Conservation (phyloP, 2,329 filamentous ascomycete species). For the Allantophomopsis lycopodina region DNA sequence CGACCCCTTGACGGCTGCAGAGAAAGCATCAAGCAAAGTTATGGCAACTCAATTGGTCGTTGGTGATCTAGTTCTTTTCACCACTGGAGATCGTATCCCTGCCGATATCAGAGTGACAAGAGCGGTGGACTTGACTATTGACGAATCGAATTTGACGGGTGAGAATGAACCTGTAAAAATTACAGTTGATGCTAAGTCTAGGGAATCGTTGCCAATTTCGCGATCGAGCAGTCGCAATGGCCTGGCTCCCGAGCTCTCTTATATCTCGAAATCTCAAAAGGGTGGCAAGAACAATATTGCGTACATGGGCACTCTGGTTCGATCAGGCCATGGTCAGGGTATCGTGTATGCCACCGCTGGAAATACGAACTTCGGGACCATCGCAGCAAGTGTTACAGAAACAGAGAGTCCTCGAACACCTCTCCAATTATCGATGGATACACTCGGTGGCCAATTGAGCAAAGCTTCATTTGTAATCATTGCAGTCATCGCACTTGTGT, state of each 20-base stretch:
- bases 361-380: slow-evolving; percentile 89
- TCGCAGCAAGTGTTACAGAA: slow-evolving; percentile 83
- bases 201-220: slow-evolving; percentile 17
- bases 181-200: slow-evolving; percentile 44
- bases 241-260: slow-evolving; percentile 35
- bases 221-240: slow-evolving; percentile 12
- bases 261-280: slow-evolving; percentile 46
- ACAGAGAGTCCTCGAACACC: slow-evolving; percentile 94
- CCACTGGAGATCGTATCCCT: slow-evolving; percentile 90
- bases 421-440: slow-evolving; percentile 91
- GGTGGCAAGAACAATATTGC: slow-evolving; percentile 82
- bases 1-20: slow-evolving; percentile 44
- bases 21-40: slow-evolving; percentile 66
- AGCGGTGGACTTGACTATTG: slow-evolving; percentile 80
- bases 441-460: slow-evolving; percentile 89
- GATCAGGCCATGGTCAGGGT: slow-evolving; percentile 88
- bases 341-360: slow-evolving; percentile 95
- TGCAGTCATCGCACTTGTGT: slow-evolving; percentile 80
- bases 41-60: slow-evolving; percentile 80
- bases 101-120: slow-evolving; percentile 91
- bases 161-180: slow-evolving; percentile 91
- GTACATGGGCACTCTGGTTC: slow-evolving; percentile 94
- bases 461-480: slow-evolving; percentile 96
- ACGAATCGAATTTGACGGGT: slow-evolving; percentile 92
- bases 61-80: slow-evolving; percentile 85